Evolutionary conservation across 306 rosid genomes (phyloP).

Genomic region (Boehmeria nivea): DNA sequence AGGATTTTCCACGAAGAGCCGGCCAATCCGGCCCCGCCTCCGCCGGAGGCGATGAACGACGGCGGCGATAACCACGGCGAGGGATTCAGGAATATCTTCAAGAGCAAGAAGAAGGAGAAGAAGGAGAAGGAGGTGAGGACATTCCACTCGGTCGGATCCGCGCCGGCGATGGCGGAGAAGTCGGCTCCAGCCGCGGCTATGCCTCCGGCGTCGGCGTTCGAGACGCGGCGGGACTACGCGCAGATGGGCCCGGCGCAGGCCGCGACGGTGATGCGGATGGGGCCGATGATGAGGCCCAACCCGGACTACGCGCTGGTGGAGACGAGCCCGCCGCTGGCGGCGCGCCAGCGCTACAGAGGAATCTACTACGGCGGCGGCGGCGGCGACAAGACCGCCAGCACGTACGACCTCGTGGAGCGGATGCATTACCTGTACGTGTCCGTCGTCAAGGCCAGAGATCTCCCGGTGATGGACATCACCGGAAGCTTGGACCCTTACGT

Average conservation of each 20-base stretch:
- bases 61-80: not conserved
- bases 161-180: conserved; percentile 24
- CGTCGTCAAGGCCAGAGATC: conserved; percentile 86
- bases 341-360: conserved; percentile 45
- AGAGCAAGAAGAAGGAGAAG: conserved; percentile 39
- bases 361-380: conserved; percentile 13
- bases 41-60: conserved; percentile 10
- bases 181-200: conserved; percentile 27
- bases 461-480: conserved; percentile 77
- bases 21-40: conserved; percentile 2
- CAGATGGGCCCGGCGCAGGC: conserved; percentile 48
- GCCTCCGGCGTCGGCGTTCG: conserved; percentile 9
- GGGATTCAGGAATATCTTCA: not conserved
- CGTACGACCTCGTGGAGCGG: conserved; percentile 85
- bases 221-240: conserved; percentile 57
- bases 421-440: conserved; percentile 85
- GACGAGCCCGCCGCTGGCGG: conserved; percentile 85
- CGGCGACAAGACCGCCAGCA: conserved; percentile 70
- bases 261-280: conserved; percentile 55
- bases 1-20: conserved; percentile 29
- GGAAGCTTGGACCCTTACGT: conserved; percentile 97
- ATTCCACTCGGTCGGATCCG: conserved; percentile 72
- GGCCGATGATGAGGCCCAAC: conserved; percentile 40
- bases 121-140: conserved; percentile 65
- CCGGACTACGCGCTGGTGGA: conserved; percentile 74